Conservation (phyloP, 768 basidiomycete species). For the Zangia roseola region DNA sequence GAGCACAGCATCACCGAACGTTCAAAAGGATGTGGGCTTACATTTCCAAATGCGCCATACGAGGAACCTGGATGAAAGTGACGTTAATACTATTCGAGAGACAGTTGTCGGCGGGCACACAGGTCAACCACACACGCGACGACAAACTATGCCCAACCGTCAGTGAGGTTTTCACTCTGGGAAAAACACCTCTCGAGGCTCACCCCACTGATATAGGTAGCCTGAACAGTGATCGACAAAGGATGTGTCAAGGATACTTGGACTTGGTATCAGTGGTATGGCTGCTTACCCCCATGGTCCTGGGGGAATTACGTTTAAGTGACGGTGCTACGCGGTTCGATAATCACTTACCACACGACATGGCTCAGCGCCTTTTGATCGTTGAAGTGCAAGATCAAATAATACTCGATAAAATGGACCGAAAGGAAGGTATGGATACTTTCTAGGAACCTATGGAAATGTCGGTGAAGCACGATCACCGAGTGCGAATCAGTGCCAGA, state of each 20-base stretch:
- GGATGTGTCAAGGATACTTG: neutral
- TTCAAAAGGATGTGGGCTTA: conserved; percentile 7
- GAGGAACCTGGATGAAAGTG: conserved; percentile 9
- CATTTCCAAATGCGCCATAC: conserved; percentile 20
- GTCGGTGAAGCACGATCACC: too few species aligned
- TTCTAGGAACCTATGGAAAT: conserved; percentile 11
- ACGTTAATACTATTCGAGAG: neutral
- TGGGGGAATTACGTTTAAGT: neutral
- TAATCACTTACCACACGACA: conserved; percentile 11
- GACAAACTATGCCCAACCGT: neutral
- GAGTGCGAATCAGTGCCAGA: neutral
- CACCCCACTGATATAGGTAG: conserved; percentile 8
- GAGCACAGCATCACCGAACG: too few species aligned
- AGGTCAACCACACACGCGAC: conserved; percentile 4
- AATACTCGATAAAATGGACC: conserved; percentile 12
- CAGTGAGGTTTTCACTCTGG: neutral
- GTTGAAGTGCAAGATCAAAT: conserved; percentile 15
- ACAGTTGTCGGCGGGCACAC: neutral
- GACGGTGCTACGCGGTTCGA: too few species aligned
- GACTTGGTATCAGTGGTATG: neutral
- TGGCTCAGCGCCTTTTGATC: neutral
- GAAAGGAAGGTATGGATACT: conserved; percentile 14
- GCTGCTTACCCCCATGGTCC: conserved; percentile 11
- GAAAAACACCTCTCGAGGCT: neutral
- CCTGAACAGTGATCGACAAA: conserved; percentile 7